phyloP scores from a whole-genome alignment of 2,329 filamentous ascomycete species.

The Cadophora malorum region DNA sequence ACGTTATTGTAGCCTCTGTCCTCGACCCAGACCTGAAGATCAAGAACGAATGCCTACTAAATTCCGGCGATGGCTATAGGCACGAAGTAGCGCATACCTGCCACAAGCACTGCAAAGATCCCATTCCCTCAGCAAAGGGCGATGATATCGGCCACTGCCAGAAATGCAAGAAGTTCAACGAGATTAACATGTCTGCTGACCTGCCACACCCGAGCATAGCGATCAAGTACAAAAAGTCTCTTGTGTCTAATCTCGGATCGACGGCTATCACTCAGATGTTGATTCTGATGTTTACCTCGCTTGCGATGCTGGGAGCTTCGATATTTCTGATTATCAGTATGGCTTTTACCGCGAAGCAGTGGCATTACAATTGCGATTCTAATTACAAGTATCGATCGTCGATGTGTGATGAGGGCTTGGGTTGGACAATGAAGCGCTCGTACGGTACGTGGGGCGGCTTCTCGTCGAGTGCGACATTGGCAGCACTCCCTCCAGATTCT shows the following conservation, averaged over 20 bases:
- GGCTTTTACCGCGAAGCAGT: not conserved
- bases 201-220: slow-evolving; percentile 37
- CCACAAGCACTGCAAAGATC: slow-evolving; percentile 38
- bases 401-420: slow-evolving; percentile 13
- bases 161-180: slow-evolving; percentile 38
- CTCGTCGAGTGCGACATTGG: slow-evolving; percentile 28
- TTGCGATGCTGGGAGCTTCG: slow-evolving; percentile 29
- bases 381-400: too few relatives aligned
- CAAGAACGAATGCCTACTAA: slow-evolving; percentile 37
- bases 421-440: slow-evolving; percentile 1
- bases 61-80: slow-evolving; percentile 37
- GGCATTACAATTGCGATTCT: not conserved
- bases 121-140: slow-evolving; percentile 26
- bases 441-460: slow-evolving; percentile 37
- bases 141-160: slow-evolving; percentile 37
- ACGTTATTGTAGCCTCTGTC: slow-evolving; percentile 38
- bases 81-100: slow-evolving; percentile 31
- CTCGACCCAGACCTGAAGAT: slow-evolving; percentile 35
- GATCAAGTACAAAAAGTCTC: slow-evolving; percentile 37
- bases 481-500: slow-evolving; percentile 26
- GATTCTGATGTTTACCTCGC: slow-evolving; percentile 31
- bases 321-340: slow-evolving; percentile 28
- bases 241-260: slow-evolving; percentile 34
- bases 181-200: slow-evolving; percentile 34
- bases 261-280: slow-evolving; percentile 37